phyloP scores from a whole-genome alignment of 768 basidiomycete genomes.

The Mycena vulgaris region DNA sequence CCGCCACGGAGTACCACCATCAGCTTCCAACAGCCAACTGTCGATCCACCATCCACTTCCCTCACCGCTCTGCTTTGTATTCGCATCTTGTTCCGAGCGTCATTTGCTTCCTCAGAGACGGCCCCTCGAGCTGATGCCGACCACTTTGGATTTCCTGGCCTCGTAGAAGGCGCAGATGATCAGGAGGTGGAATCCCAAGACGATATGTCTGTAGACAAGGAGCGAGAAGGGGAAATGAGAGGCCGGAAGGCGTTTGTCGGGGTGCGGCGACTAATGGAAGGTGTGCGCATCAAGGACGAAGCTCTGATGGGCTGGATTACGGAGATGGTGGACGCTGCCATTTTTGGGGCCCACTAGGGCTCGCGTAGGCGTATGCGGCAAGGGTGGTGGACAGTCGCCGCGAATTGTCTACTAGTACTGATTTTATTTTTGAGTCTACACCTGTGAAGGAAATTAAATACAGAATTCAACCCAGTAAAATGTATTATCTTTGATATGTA shows the following conservation, averaged over 20 bases:
- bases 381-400: not conserved
- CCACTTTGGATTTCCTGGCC: constrained; percentile 91
- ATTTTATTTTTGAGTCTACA: no score
- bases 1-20: constrained; percentile 78
- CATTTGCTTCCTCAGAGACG: constrained; percentile 80
- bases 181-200: constrained; percentile 65
- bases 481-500: no score
- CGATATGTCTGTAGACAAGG: constrained; percentile 64
- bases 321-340: constrained; percentile 62
- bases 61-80: constrained; percentile 88
- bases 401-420: no score
- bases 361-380: no score
- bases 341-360: constrained; percentile 19
- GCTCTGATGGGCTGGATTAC: constrained; percentile 70
- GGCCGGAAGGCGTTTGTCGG: constrained; percentile 82
- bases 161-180: constrained; percentile 86
- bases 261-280: constrained; percentile 72
- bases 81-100: constrained; percentile 85
- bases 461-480: no score
- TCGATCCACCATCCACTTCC: constrained; percentile 80
- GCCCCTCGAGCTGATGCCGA: constrained; percentile 84
- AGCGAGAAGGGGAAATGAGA: constrained; percentile 77
- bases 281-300: constrained; percentile 77
- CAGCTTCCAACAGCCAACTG: constrained; percentile 69
- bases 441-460: no score